Base-by-base conservation (phyloP, 2,329 filamentous ascomycete species). In the Pseudogymnoascus sp. region DNA sequence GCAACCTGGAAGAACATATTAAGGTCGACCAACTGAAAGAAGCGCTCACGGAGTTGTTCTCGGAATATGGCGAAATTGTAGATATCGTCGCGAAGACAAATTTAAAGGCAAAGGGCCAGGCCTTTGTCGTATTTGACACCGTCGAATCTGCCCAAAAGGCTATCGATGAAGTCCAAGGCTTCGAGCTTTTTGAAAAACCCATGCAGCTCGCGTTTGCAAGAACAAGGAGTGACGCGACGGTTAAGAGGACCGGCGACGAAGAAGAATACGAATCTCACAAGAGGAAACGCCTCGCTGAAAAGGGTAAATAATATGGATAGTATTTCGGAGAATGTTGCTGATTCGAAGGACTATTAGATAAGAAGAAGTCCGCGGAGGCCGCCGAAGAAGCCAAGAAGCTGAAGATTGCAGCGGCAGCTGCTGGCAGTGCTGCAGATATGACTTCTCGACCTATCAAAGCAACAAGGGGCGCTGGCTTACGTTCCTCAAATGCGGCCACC, bases 181-280 rank as follows among this genome's bases (percentile, higher is more conserved):
- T 99, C 74, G 90, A 95, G 69, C 78, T 99, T 4, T 96, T 96
- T 70, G 91, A 90, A 59, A 96, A 97, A 77, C 87, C 89, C 1
- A 95, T 99, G 87, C 83, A 87, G 64, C 76, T 97, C 35, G 88
- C 91, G 14, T 87, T 91, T 71, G 94, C 94, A 23, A 88, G 86
- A 71, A 90, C 89, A 4, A 83, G 84, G 65, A 96, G 92, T 73
- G 94, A 99, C 78, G 92, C 91, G 60, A 95, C 89, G 0, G 89
- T 99, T 16, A 80, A 89, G 75, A 80, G 80, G 63, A 84, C 87
- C 25, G 89, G 88, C n/a, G 86, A 81, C 5, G 82, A 85, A 16
- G 88, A 92, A n/a, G 91, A 92, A 65, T 84, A 96, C 63, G 93
- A 97, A 74, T 79, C 82, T 65, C 93, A 97, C 77, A 96, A 95